Evolutionary conservation across 2,329 filamentous ascomycete species (phyloP), one percentile per base, ranked within the genome.

Genomic region (Ceratocystis variospora): DNA sequence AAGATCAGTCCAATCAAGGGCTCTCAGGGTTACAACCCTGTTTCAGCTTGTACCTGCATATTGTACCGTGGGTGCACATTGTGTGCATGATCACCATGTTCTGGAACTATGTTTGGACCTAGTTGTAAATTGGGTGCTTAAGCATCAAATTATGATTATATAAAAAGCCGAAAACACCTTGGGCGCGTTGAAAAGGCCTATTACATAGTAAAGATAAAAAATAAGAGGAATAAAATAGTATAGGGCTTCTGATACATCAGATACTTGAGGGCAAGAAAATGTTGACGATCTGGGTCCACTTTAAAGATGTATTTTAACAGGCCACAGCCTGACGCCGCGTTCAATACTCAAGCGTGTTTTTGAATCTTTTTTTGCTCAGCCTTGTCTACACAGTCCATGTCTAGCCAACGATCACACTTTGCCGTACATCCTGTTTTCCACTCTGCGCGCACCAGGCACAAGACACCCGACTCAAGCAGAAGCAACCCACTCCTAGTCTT

Each of bases 341-440:
- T n/a, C 25, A 22, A 10, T 17, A 12, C 28, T 48, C 50, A 64
- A 48, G 50, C 61, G 61, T 61, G 62, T 64, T 64, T 53, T 45
- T 12, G 19, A 55, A 48, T 48, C 48, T 25, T 46, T 48, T 48
- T 67, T 64, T 61, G 57, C 62, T 67, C 55, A 62, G 62, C 66
- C 62, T 64, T 61, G 53, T 25, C 53, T 31, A 19, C 25, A 33
- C 6, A 3, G 25, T 50, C 17, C 3, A 33, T 17, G 19, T 3
- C 3, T 3, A 62, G 31, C 61, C 17, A 4, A 41, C 12, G 28
- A 45, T 22, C 44, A 33, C 17, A 50, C 17, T 50, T 10, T 50
- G 46, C n/a, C 53, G 5, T 17, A 48, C n/a, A 65, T 41, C 15
- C 19, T 2, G 19, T 25, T 17, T 22, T 22, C 25, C 22, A n/a